Conservation (phyloP, 108 stramenopile genomes). For the Heterococcus sp. region DNA sequence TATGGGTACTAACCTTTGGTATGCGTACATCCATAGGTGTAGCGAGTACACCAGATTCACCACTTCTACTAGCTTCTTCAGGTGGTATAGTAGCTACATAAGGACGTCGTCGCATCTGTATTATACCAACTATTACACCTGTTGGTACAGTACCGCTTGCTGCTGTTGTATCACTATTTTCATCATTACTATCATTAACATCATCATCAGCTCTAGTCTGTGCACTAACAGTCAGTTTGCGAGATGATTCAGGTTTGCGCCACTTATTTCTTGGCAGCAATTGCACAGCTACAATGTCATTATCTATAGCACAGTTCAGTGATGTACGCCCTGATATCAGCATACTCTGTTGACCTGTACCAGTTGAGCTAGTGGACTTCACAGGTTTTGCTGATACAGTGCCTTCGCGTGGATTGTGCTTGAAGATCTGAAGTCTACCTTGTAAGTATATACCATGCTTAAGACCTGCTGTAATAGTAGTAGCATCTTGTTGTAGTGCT, state of each 20-base stretch:
- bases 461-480: not conserved
- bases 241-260: not conserved
- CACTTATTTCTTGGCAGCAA: not conserved
- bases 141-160: not conserved
- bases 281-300: not conserved
- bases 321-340: not conserved
- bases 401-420: not conserved
- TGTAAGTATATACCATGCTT: not conserved
- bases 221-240: not conserved
- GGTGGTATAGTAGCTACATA: slow-evolving; percentile 32
- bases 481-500: not conserved
- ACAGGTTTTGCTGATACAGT: not conserved
- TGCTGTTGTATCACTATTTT: not conserved
- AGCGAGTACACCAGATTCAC: slow-evolving; percentile 8
- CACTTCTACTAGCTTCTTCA: slow-evolving; percentile 6
- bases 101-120: slow-evolving; percentile 24
- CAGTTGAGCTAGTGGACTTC: no score
- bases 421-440: not conserved
- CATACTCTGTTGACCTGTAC: not conserved
- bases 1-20: no score
- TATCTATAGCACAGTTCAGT: not conserved
- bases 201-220: not conserved
- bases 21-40: slow-evolving; percentile 40
- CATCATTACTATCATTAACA: not conserved
- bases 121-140: slow-evolving; percentile 15